A percentile compares a stretch with the other conserved stretches of the same genome.
Evolutionary conservation across 495 filamentous ascomycete genomes (phyloP).

Genomic region (Aspergillus asperescens): DNA sequence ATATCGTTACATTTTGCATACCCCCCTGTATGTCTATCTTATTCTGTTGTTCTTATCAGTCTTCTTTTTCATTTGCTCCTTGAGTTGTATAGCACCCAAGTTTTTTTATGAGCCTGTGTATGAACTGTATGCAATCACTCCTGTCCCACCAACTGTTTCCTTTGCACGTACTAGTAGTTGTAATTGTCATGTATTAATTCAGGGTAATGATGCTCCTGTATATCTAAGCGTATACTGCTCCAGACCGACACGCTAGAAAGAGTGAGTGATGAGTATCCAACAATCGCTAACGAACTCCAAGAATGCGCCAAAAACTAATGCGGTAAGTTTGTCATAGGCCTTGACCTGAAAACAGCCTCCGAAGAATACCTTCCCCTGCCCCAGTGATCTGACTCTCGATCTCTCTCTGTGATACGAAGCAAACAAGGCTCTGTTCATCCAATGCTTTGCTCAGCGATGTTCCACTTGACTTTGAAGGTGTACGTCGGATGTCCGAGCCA

Average conservation of each 20-base stretch:
- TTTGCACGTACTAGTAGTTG: not conserved
- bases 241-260: not conserved
- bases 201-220: not conserved
- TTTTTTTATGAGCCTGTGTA: not conserved
- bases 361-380: slow-evolving; percentile 52
- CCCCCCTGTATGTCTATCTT: slow-evolving; percentile 22
- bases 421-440: slow-evolving; percentile 68
- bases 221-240: not conserved
- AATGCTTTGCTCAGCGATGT: slow-evolving; percentile 38
- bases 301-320: slow-evolving; percentile 7
- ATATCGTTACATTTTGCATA: slow-evolving; percentile 19
- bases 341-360: slow-evolving; percentile 40
- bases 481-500: slow-evolving; percentile 44
- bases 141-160: not conserved
- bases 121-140: slow-evolving; percentile 2
- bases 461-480: slow-evolving; percentile 54
- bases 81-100: slow-evolving; percentile 12
- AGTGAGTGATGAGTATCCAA: slow-evolving; percentile 3
- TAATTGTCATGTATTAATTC: not conserved
- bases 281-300: slow-evolving; percentile 9
- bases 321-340: slow-evolving; percentile 25
- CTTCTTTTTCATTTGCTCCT: slow-evolving; percentile 5
- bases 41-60: slow-evolving; percentile 6
- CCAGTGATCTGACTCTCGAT: slow-evolving; percentile 66
- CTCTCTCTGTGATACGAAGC: slow-evolving; percentile 74